Evolutionary conservation across 495 filamentous ascomycete species (phyloP).

Genomic region (Penicillium coprophilum): DNA sequence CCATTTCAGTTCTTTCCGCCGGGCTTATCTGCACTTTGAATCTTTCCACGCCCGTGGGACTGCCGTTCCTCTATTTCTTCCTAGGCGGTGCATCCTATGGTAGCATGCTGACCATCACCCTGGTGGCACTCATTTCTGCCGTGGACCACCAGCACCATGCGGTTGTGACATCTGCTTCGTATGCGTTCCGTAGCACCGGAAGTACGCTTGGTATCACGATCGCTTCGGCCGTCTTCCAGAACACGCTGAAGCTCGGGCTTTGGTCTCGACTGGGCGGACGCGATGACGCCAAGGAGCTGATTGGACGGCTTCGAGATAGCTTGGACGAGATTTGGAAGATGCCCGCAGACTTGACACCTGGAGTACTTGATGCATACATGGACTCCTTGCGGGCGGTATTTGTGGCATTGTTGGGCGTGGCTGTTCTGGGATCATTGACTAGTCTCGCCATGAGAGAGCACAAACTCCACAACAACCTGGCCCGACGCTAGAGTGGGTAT

Average conservation of each 20-base stretch:
- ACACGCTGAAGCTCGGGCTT: conserved; percentile 56
- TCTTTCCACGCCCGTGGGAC: conserved; percentile 57
- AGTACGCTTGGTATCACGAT: conserved; percentile 80
- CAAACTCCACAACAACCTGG: conserved; percentile 68
- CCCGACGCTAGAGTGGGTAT: conserved; percentile 41
- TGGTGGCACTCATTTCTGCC: conserved; percentile 76
- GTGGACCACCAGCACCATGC: conserved; percentile 83
- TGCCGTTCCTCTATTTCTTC: conserved; percentile 67
- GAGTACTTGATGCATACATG: conserved; percentile 72
- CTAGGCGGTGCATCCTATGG: conserved; percentile 70
- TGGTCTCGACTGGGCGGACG: conserved; percentile 67
- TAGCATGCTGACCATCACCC: conserved; percentile 73
- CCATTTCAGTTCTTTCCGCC: conserved; percentile 51
- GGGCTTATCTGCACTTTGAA: conserved; percentile 54
- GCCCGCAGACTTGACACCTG: conserved; percentile 66
- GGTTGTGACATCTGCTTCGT: conserved; percentile 79
- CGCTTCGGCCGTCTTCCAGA: conserved; percentile 78
- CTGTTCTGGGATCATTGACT: conserved; percentile 56
- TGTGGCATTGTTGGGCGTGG: conserved; percentile 61
- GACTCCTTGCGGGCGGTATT: conserved; percentile 75
- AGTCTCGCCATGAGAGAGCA: conserved; percentile 75
- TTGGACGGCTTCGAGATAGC: conserved; percentile 67
- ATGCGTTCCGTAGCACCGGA: conserved; percentile 79
- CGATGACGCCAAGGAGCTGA: conserved; percentile 65
- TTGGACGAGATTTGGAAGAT: conserved; percentile 71